Conservation (phyloP, 2,329 filamentous ascomycete species). For the Fusarium sp. region DNA sequence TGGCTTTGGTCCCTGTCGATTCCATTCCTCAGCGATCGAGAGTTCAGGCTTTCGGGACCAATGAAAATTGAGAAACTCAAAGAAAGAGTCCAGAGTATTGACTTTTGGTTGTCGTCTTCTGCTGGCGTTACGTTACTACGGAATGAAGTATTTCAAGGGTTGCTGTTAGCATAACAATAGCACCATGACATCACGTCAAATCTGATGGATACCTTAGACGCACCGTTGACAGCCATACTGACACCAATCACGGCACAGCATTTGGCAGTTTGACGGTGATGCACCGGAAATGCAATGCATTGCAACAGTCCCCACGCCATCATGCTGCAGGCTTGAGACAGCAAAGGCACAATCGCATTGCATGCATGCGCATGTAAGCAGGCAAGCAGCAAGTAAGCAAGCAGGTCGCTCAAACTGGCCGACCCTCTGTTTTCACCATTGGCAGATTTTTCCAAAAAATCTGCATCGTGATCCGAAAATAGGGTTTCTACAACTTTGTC, state of each 20-base stretch:
- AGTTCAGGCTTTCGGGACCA: slow-evolving; percentile 4
- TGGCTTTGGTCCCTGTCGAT: slow-evolving; percentile 27
- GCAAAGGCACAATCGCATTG: neutral
- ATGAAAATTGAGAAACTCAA: neutral
- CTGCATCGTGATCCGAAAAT: slow-evolving; percentile 6
- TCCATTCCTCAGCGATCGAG: slow-evolving; percentile 19
- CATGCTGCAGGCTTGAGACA: neutral
- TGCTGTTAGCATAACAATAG: neutral
- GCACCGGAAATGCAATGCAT: slow-evolving; percentile 35
- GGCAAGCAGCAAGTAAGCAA: neutral
- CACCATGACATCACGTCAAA: slow-evolving; percentile 18
- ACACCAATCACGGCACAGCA: neutral
- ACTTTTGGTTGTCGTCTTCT: neutral
- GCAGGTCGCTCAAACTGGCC: neutral
- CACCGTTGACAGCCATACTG: slow-evolving; percentile 4
- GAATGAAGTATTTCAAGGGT: slow-evolving; percentile 4
- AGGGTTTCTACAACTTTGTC: slow-evolving; percentile 14
- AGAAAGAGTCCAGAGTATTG: neutral
- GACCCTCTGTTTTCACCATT: neutral
- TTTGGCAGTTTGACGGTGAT: slow-evolving; percentile 14
- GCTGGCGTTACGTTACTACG: neutral
- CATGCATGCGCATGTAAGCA: neutral
- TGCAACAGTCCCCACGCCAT: slow-evolving; percentile 25
- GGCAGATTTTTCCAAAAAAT: neutral
- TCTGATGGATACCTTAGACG: slow-evolving; percentile 9